These are phyloP conservation scores for Trichomonas vaginalis DNA, from an alignment of 208 protist genomes.

Conservation along the genomic window DNA sequence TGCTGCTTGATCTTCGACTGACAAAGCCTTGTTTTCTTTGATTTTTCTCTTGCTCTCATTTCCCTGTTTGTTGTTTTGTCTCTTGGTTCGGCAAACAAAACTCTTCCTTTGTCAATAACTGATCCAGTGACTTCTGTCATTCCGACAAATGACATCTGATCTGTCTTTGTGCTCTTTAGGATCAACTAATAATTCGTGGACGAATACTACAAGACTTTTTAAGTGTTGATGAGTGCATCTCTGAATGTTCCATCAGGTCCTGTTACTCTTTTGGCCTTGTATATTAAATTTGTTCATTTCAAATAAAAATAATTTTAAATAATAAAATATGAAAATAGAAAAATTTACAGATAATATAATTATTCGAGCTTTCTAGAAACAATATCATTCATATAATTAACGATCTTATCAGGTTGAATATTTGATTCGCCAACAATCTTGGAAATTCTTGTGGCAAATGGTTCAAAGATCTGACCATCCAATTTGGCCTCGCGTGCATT, in stretches of 20 bases:
- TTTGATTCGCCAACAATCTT: not conserved
- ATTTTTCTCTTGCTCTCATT: not conserved
- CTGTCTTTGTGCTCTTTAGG: not conserved
- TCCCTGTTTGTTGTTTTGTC: not conserved
- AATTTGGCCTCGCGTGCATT: not conserved
- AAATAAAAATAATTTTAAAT: too few species aligned
- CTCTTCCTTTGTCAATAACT: not conserved
- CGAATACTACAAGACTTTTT: not conserved
- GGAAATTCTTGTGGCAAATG: not conserved
- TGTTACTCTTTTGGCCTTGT: not conserved
- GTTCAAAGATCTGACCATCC: not conserved
- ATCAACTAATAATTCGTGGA: not conserved
- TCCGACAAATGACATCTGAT: not conserved
- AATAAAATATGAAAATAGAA: too few species aligned
- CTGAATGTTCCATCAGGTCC: not conserved
- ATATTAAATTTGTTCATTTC: not conserved
- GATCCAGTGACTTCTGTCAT: not conserved
- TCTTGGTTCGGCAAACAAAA: not conserved
- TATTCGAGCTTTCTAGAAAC: not conserved
- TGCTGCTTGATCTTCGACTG: not conserved
- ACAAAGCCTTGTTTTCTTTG: not conserved
- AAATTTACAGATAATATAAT: not conserved
- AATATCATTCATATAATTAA: not conserved
- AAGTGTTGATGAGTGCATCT: not conserved
- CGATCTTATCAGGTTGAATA: not conserved